Conservation (phyloP, 1,284 basidiomycete genomes). For the Leccinum solheimii region DNA sequence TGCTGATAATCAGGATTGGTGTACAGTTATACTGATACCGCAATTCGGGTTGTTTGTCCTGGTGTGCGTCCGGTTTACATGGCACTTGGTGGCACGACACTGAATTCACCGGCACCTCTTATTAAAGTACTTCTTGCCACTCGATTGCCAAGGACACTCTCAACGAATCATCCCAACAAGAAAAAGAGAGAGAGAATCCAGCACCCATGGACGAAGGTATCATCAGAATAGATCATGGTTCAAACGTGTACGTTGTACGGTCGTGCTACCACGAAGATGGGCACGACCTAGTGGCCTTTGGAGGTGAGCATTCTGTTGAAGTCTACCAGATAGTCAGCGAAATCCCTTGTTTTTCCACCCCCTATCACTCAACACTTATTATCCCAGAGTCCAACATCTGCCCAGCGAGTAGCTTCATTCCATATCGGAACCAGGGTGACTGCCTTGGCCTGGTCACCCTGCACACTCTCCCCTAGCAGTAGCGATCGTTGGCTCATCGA, state of each 20-base stretch:
- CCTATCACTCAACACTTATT: conserved; percentile 12
- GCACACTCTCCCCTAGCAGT: conserved; percentile 60
- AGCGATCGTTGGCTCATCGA: conserved; percentile 70
- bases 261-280: conserved; percentile 65
- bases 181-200: neutral
- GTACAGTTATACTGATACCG: neutral
- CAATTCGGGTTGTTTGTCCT: conserved; percentile 12
- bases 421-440: conserved; percentile 70
- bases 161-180: neutral
- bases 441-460: conserved; percentile 76
- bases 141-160: conserved; percentile 26
- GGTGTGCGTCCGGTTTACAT: conserved; percentile 3
- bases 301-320: conserved; percentile 69
- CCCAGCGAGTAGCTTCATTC: conserved; percentile 62
- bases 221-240: conserved; percentile 54
- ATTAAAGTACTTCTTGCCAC: neutral
- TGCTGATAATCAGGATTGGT: neutral
- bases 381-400: conserved; percentile 41
- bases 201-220: conserved; percentile 43
- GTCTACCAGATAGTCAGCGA: conserved; percentile 59
- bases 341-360: conserved; percentile 5
- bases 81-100: neutral
- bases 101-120: neutral
- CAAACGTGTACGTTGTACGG: conserved; percentile 59
- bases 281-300: conserved; percentile 66